Evolutionary conservation across 345 rosid species (phyloP).

Genomic region (Dipteronia dyeriana): DNA sequence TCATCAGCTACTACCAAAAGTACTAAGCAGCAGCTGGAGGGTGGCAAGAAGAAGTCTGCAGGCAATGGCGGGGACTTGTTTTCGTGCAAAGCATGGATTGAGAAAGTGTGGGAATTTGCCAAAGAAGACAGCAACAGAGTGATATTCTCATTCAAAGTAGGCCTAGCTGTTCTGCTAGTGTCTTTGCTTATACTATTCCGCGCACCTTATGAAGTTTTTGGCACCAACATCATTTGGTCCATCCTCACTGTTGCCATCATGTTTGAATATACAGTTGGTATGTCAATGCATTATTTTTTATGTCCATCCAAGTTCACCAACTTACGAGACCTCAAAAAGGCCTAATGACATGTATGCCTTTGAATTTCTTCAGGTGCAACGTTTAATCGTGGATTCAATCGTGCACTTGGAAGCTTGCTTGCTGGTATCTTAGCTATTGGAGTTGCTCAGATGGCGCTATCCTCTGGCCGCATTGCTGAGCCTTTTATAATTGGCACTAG

Average conservation of each 20-base stretch:
- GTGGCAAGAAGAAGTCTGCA: slow-evolving; percentile 13
- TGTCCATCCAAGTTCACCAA: not conserved
- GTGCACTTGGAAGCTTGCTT: slow-evolving; percentile 65
- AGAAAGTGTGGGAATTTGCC: slow-evolving; percentile 54
- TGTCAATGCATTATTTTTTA: slow-evolving; percentile 2
- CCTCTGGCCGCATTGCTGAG: slow-evolving; percentile 44
- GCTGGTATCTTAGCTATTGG: slow-evolving; percentile 57
- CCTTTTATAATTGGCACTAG: slow-evolving; percentile 60
- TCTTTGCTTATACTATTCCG: slow-evolving; percentile 58
- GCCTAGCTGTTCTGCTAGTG: slow-evolving; percentile 61
- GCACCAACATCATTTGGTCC: slow-evolving; percentile 67
- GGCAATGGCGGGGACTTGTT: slow-evolving; percentile 8
- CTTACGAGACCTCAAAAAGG: not conserved
- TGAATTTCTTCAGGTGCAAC: slow-evolving; percentile 50
- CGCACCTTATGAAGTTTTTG: slow-evolving; percentile 63
- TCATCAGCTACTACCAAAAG: slow-evolving; percentile 23
- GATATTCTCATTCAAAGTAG: slow-evolving; percentile 61
- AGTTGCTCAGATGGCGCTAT: slow-evolving; percentile 47
- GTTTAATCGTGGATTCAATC: slow-evolving; percentile 70
- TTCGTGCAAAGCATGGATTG: slow-evolving; percentile 39
- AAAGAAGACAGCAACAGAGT: slow-evolving; percentile 55
- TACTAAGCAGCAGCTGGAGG: slow-evolving; percentile 18
- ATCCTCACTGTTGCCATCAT: slow-evolving; percentile 72
- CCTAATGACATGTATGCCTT: not conserved
- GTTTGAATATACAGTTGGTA: slow-evolving; percentile 76